Conservation (phyloP, 495 filamentous ascomycete genomes). For the Filosporella fistucella region DNA sequence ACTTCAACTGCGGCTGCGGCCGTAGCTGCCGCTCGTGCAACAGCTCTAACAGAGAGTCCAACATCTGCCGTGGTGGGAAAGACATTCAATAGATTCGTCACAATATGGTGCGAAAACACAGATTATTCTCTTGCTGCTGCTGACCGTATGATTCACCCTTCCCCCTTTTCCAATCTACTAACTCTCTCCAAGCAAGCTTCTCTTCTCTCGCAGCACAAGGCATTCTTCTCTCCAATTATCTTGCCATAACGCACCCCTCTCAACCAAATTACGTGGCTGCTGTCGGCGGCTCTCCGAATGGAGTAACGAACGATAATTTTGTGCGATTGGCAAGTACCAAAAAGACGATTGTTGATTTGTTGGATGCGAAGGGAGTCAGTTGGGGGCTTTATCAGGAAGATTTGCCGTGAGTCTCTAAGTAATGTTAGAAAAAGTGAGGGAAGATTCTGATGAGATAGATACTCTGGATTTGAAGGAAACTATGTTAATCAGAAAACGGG, state of each 20-base stretch:
- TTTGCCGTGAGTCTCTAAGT: no score
- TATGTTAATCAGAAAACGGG: constrained; percentile 47
- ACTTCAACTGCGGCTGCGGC: constrained; percentile 9
- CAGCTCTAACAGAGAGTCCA: constrained; percentile 37
- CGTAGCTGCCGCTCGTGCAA: constrained; percentile 23
- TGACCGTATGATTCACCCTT: background rate
- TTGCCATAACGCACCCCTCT: constrained; percentile 59
- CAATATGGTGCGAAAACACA: constrained; percentile 72
- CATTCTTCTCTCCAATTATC: constrained; percentile 62
- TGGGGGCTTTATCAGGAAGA: constrained; percentile 61
- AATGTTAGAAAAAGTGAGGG: no score
- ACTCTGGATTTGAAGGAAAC: constrained; percentile 61
- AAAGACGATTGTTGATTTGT: constrained; percentile 63
- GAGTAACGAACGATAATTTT: constrained; percentile 65
- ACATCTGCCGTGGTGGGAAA: constrained; percentile 56
- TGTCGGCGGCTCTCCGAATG: constrained; percentile 61
- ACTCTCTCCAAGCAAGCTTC: background rate
- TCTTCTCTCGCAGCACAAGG: constrained; percentile 56
- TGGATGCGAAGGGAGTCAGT: constrained; percentile 61
- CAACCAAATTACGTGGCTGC: constrained; percentile 68
- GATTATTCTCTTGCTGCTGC: constrained; percentile 27
- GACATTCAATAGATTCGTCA: constrained; percentile 60
- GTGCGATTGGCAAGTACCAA: constrained; percentile 52
- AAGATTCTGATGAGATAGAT: no score
- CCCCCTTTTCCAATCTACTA: background rate